Base-by-base conservation (phyloP, 2,329 filamentous ascomycete genomes). In the Furcasterigmium sp. region DNA sequence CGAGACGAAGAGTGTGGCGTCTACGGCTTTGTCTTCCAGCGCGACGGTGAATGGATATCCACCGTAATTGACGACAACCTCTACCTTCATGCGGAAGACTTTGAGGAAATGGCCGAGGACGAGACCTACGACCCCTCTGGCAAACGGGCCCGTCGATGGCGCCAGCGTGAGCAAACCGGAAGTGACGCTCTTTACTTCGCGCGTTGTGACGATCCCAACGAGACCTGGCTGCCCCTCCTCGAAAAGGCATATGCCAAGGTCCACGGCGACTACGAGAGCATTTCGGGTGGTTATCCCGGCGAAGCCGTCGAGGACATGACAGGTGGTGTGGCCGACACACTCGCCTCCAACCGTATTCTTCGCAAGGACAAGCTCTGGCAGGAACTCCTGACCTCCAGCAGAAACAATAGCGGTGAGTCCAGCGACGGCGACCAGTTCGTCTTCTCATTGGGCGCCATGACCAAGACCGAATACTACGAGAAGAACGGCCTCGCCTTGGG, bases 241-340 rank as follows among this genome's bases (percentile, higher is more conserved):
- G 84, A 87, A 53, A 88, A 88, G 57, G 84, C 84, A 6, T 87
- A 84, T 55, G 84, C 85, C n/a, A 89, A 89, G 57, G 78, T 80
- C 1, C 84, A 88, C 48, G 84, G 83, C 3, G 85, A 88, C 53
- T 89, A 84, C 48, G 73, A 72, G 20, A 72, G 83, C 2, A 80
- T 88, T 42, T 73, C 82, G 39, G 82, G 83, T 5, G 84, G 83
- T 0, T 85, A 78, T 56, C 74, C 81, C 4, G 80, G 71, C 15
- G 67, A 70, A 45, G 70, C 57, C 11, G 63, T 74, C 15, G 70
- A 74, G 46, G 63, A 78, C 55, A 61, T 75, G 44, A 73, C 66
- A 5, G 78, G 77, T 11, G 78, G 78, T 26, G 76, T 82, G 8
- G 76, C 73, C 0, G 75, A 74, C 2, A 70, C 76, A 17, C 52